These are phyloP conservation scores for Heritiera littoralis DNA, from an alignment of 345 rosid genomes.

Conservation along the genomic window DNA sequence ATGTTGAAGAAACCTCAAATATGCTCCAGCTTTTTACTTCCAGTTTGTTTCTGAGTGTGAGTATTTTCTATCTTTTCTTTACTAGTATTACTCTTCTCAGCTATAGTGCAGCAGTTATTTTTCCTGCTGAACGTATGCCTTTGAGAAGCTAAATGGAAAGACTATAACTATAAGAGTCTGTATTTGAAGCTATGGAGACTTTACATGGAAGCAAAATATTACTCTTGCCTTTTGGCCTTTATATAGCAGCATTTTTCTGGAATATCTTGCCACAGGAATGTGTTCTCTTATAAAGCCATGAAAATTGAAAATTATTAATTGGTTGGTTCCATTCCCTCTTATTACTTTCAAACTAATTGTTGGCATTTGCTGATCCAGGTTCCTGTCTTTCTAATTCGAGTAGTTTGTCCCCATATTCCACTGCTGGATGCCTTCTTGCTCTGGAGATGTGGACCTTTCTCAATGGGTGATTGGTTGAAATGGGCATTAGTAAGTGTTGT, in stretches of 20 bases:
- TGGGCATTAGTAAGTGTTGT: slow-evolving; percentile 92
- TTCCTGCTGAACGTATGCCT: slow-evolving; percentile 1
- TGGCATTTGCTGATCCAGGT: slow-evolving; percentile 55
- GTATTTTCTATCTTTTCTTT: slow-evolving; percentile 27
- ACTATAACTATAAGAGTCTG: neutral
- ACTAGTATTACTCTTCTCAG: neutral
- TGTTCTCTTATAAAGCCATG: neutral
- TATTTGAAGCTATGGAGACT: slow-evolving; percentile 2
- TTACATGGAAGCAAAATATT: neutral
- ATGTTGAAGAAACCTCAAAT: slow-evolving; percentile 66
- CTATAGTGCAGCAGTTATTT: neutral
- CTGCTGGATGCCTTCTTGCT: slow-evolving; percentile 66
- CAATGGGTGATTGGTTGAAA: slow-evolving; percentile 95
- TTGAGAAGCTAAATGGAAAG: neutral
- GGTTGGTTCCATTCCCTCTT: neutral
- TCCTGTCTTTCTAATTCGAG: slow-evolving; percentile 87
- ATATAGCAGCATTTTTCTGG: too few relatives aligned
- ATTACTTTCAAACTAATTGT: slow-evolving; percentile 18
- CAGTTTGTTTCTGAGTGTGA: slow-evolving; percentile 88
- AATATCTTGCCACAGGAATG: neutral
- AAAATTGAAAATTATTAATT: neutral
- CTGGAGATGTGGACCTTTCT: slow-evolving; percentile 96
- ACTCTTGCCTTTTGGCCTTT: too few relatives aligned
- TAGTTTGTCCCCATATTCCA: slow-evolving; percentile 88
- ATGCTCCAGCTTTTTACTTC: slow-evolving; percentile 84